Conservation (phyloP, 2,329 filamentous ascomycete genomes). For the Xylaria multiplex region DNA sequence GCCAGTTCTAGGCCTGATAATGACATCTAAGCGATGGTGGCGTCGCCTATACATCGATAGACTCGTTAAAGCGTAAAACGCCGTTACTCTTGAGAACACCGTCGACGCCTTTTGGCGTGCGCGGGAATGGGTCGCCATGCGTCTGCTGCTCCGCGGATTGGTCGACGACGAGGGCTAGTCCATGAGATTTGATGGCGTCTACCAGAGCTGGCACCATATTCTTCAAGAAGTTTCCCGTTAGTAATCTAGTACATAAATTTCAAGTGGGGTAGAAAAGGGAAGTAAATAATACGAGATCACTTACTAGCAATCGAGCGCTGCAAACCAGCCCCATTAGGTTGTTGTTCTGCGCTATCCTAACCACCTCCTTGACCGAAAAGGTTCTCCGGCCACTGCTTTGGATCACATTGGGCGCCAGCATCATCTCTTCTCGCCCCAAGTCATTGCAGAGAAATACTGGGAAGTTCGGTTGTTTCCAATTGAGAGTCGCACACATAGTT, state of each 20-base stretch:
- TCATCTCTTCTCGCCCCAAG: conserved; percentile 71
- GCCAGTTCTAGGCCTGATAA: background rate
- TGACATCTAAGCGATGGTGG: conserved; percentile 18
- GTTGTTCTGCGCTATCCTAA: conserved; percentile 91
- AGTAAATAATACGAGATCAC: conserved; percentile 49
- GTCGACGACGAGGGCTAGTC: conserved; percentile 90
- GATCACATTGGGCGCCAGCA: conserved; percentile 51
- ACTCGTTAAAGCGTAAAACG: conserved; percentile 91
- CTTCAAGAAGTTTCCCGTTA: conserved; percentile 56
- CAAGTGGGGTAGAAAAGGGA: background rate
- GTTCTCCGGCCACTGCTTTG: conserved; percentile 74
- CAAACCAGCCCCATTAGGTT: conserved; percentile 99
- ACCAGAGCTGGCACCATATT: conserved; percentile 93
- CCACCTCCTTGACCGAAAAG: conserved; percentile 92
- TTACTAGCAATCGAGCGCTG: conserved; percentile 83
- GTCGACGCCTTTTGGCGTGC: conserved; percentile 83
- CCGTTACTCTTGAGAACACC: conserved; percentile 87
- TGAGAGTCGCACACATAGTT: conserved; percentile 89
- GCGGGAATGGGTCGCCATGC: conserved; percentile 62
- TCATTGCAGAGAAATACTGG: conserved; percentile 96
- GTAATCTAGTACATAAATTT: background rate
- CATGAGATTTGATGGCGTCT: conserved; percentile 93
- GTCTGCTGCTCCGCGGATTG: conserved; percentile 70
- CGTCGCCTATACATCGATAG: conserved; percentile 72
- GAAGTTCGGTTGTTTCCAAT: conserved; percentile 99